These are phyloP conservation scores for Trichoderma reesei DNA, from an alignment of 495 filamentous ascomycete genomes.

Conservation along the genomic window DNA sequence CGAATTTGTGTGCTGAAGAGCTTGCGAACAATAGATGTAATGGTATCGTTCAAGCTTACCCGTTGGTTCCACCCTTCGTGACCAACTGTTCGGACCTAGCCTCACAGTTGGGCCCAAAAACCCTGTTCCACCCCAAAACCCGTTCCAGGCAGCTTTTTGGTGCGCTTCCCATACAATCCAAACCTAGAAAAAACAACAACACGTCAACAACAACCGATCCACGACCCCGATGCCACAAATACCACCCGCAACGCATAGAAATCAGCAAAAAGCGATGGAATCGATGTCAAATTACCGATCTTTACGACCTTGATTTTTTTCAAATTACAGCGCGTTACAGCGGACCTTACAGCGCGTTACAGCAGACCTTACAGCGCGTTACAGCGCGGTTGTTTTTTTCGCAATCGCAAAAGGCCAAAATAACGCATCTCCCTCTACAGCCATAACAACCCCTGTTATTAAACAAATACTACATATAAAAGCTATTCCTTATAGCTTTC, in stretches of 20 bases:
- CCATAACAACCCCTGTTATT: not conserved
- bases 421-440: not conserved
- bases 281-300: not conserved
- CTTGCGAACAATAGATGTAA: too few relatives aligned
- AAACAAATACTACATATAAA: not conserved
- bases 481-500: not conserved
- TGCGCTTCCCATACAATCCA: not conserved
- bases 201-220: not conserved
- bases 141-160: not conserved
- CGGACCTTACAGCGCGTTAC: not conserved
- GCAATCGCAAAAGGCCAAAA: not conserved
- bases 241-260: constrained; percentile 7
- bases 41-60: too few relatives aligned
- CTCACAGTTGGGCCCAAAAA: not conserved
- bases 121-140: not conserved
- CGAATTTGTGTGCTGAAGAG: too few relatives aligned
- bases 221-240: not conserved
- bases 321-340: not conserved
- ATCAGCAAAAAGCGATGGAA: not conserved
- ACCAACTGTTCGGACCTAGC: too few relatives aligned
- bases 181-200: constrained; percentile 2
- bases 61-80: too few relatives aligned
- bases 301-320: not conserved
- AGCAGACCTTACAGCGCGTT: too few relatives aligned
- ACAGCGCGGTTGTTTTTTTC: too few relatives aligned